Evolutionary conservation across 2,329 filamentous ascomycete species (phyloP), one percentile per base, ranked within the genome.

Genomic region (Venturia nashicola): DNA sequence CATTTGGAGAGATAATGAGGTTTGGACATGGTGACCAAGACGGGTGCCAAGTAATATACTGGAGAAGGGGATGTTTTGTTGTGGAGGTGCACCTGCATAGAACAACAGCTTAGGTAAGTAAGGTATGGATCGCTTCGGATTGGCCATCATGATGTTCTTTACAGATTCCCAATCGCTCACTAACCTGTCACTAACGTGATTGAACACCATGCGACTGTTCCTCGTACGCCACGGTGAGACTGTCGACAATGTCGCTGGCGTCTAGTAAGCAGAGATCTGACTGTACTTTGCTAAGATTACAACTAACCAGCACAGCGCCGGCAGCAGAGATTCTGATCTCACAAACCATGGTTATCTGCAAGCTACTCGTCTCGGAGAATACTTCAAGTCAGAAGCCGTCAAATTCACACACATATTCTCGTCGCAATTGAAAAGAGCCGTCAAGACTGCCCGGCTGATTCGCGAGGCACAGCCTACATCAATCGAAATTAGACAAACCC

Each of bases 181-280:
- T 23, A 16, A 54, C 8, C 8, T 14, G 48, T 54, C 23, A 32
- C 5, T 23, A 16, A 54, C 8, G 23, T 14, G 48, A 14, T 16
- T 14, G 34, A 18, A 42, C 61, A 66, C 44, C 65, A 84, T 88
- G 83, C 82, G 80, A 71, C 74, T 96, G 64, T 85, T 91, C 70
- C 81, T 96, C 69, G 85, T 96, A 70, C 86, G 91, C 64, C 91
- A 96, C 79, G 91, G 87, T 71, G 91, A 96, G 77, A 93, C 90
- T 18, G 89, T 95, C 68, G 89, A 96, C 76, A 96, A 96, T 74
- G 87, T 94, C 65, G 88, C 87, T 48, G 83, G 86, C 63, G 76
- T 90, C 65, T 92, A 89, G 87, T 90, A 79, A 70, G 82, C 40
- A 32, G 23, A 18, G 23, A 32, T 27, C 27, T 6, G 23, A 20